Conservation (phyloP, 225 moss, liverwort and hornwort species). For the Marchantia polymorpha region DNA sequence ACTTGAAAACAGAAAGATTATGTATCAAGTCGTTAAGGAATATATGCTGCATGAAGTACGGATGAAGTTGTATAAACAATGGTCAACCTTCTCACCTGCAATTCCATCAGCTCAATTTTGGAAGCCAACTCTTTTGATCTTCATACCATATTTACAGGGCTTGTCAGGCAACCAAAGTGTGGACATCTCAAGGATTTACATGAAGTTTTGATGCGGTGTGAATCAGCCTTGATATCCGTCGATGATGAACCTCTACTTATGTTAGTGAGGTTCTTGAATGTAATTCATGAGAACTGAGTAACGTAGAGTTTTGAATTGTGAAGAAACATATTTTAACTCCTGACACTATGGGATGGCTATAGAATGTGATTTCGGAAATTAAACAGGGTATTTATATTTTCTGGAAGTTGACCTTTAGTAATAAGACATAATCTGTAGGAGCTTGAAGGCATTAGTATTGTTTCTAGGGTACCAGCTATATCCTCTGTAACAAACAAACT, state of each 20-base stretch:
- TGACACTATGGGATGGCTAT: too few species aligned
- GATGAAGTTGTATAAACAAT: too few species aligned
- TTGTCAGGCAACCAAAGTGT: conserved; percentile 92
- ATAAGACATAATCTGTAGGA: not conserved
- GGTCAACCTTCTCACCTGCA: not conserved
- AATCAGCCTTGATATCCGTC: conserved; percentile 70
- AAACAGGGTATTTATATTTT: not conserved
- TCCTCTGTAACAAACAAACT: not conserved
- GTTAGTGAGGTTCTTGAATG: too few species aligned
- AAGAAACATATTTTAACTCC: too few species aligned
- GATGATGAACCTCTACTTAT: conserved; percentile 40
- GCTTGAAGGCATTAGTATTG: not conserved
- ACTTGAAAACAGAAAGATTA: too few species aligned
- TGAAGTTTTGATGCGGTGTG: conserved; percentile 78
- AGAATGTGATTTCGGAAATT: not conserved
- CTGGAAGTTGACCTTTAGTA: too few species aligned
- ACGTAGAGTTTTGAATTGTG: too few species aligned
- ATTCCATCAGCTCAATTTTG: not conserved
- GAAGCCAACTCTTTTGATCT: not conserved
- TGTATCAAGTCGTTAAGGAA: too few species aligned
- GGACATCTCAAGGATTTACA: conserved; percentile 95
- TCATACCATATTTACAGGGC: conserved; percentile 45
- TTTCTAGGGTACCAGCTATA: not conserved
- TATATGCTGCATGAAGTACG: too few species aligned
- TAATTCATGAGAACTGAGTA: too few species aligned